phyloP scores from a whole-genome alignment of 225 moss, liverwort and hornwort species.

The Polytrichum formosum region DNA sequence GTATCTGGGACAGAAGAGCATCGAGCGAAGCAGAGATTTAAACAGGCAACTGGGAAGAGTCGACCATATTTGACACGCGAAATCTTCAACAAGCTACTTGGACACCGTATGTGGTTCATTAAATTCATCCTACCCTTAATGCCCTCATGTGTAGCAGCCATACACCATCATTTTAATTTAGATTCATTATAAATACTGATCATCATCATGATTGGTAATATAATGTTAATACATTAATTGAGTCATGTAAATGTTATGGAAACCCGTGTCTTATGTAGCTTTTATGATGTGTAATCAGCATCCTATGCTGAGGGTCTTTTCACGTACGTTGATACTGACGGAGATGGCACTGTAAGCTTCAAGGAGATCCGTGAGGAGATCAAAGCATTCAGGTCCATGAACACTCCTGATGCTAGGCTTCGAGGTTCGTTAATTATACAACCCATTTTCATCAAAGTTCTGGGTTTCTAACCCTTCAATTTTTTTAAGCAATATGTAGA shows the following conservation, averaged over 20 bases:
- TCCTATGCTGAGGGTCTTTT: constrained; percentile 69
- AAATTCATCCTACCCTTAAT: too few species aligned
- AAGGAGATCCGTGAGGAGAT: constrained; percentile 66
- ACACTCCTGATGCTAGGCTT: constrained; percentile 58
- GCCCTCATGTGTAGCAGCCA: too few species aligned
- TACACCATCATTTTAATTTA: too few species aligned
- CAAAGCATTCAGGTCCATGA: constrained; percentile 65
- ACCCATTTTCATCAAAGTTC: background rate
- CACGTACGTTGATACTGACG: constrained; percentile 63
- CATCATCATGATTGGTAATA: too few species aligned
- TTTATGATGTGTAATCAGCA: constrained; percentile 39
- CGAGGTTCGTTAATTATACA: constrained; percentile 42
- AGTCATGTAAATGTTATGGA: too few species aligned
- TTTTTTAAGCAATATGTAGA: too few species aligned
- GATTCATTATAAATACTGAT: too few species aligned
- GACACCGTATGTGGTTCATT: constrained; percentile 42
- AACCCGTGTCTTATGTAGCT: background rate
- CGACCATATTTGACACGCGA: constrained; percentile 41
- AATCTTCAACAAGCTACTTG: constrained; percentile 59
- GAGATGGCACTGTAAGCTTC: constrained; percentile 56
- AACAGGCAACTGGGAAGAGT: constrained; percentile 49
- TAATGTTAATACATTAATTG: too few species aligned
- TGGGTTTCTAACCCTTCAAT: too few species aligned
- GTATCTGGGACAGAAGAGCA: constrained; percentile 54
- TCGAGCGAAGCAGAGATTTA: constrained; percentile 62